Conservation (phyloP, 768 basidiomycete species). For the Hypsizygus marmoreus region DNA sequence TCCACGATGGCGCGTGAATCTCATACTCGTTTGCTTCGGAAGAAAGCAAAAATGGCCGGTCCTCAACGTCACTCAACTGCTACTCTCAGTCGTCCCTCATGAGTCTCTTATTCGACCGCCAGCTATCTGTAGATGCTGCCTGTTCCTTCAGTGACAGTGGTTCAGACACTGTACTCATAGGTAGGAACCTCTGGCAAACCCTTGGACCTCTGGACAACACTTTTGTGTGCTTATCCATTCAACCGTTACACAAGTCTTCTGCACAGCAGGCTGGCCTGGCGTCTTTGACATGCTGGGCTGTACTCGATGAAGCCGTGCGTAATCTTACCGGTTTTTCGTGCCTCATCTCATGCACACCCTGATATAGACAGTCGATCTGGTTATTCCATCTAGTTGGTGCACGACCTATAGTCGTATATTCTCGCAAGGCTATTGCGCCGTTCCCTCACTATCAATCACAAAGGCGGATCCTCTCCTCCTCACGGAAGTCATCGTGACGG, state of each 20-base stretch:
- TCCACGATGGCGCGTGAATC: background rate
- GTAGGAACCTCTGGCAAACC: constrained; percentile 31
- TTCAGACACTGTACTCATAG: constrained; percentile 28
- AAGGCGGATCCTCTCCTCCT: constrained; percentile 35
- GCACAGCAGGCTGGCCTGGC: background rate
- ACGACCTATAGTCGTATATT: constrained; percentile 37
- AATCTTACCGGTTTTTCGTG: constrained; percentile 8
- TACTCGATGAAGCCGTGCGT: constrained; percentile 39
- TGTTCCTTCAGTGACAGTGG: constrained; percentile 19
- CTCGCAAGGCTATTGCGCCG: constrained; percentile 5
- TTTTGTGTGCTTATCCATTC: constrained; percentile 17
- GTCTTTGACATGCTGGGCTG: constrained; percentile 34
- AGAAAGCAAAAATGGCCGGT: too few relatives aligned
- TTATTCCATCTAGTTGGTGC: constrained; percentile 46
- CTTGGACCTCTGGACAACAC: constrained; percentile 19
- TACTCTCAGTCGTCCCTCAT: constrained; percentile 17
- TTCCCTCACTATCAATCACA: constrained; percentile 23
- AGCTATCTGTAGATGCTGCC: constrained; percentile 20
- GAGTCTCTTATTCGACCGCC: constrained; percentile 31
- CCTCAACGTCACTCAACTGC: background rate
- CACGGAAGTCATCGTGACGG: constrained; percentile 54
- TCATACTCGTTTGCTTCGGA: background rate
- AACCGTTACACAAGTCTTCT: constrained; percentile 8
- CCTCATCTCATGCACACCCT: constrained; percentile 1
- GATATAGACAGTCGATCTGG: constrained; percentile 32